Percentiles rank a stretch among this genome's conserved stretches.
phyloP scores from a whole-genome alignment of 2,329 filamentous ascomycete species.

The Fusarium newnesense region DNA sequence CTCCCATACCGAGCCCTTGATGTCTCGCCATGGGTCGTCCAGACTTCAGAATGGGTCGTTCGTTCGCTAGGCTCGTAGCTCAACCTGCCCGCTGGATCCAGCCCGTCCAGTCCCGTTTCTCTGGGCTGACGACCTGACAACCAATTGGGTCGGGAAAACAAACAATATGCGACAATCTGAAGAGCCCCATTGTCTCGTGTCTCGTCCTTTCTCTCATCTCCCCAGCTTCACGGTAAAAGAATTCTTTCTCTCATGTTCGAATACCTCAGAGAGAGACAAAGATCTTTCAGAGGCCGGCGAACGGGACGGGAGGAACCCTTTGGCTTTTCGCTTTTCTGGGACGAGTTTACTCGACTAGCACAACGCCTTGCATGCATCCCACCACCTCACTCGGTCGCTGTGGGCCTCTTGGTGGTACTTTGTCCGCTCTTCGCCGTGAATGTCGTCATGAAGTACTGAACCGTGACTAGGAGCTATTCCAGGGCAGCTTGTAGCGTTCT shows the following conservation, averaged over 20 bases:
- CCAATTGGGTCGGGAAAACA: slow-evolving; percentile 35
- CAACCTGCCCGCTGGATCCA: slow-evolving; percentile 46
- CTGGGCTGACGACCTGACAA: slow-evolving; percentile 35
- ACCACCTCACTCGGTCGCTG: slow-evolving; percentile 40
- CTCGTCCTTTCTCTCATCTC: background rate
- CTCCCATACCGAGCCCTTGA: slow-evolving; percentile 42
- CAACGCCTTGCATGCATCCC: slow-evolving; percentile 44
- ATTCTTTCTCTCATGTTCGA: background rate
- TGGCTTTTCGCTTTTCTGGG: slow-evolving; percentile 37
- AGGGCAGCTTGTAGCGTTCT: slow-evolving; percentile 4
- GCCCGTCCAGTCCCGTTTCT: slow-evolving; percentile 42
- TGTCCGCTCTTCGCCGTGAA: slow-evolving; percentile 10
- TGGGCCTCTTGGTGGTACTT: slow-evolving; percentile 37
- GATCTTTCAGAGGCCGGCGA: slow-evolving; percentile 32
- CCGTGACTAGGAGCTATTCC: background rate
- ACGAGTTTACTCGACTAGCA: slow-evolving; percentile 41
- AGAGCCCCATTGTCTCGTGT: slow-evolving; percentile 12
- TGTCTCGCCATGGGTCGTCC: slow-evolving; percentile 39
- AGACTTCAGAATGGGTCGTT: slow-evolving; percentile 40
- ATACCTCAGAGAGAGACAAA: slow-evolving; percentile 19
- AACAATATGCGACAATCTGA: slow-evolving; percentile 14
- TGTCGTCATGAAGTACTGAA: slow-evolving; percentile 18
- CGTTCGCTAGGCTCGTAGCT: slow-evolving; percentile 43
- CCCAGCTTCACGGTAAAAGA: background rate
- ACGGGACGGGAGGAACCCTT: slow-evolving; percentile 45